Conservation (phyloP, 2,329 filamentous ascomycete species). For the Phyllosticta citrichinensis region DNA sequence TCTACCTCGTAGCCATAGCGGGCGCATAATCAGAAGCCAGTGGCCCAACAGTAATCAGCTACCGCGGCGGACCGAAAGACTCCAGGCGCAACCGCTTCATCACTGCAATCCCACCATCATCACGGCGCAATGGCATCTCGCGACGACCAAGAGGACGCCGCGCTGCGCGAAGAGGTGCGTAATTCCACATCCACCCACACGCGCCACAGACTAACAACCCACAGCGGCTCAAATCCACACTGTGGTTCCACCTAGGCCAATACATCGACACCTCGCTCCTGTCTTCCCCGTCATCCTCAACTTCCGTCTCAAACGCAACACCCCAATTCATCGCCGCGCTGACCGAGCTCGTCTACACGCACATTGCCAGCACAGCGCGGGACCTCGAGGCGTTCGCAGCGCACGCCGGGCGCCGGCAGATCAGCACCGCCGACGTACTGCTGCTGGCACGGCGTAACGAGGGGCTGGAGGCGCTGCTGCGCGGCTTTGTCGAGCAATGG, state of each 20-base stretch:
- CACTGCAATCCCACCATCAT: not conserved
- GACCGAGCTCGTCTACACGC: conserved; percentile 79
- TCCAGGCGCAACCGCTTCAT: not conserved
- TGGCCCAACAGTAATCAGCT: not conserved
- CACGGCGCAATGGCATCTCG: not conserved
- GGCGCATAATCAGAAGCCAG: not conserved
- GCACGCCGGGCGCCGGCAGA: conserved; percentile 70
- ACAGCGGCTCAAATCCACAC: conserved; percentile 39
- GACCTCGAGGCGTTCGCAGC: conserved; percentile 52
- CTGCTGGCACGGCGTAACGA: conserved; percentile 81
- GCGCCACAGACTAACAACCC: not conserved
- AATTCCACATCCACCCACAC: not conserved
- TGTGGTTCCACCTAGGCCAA: conserved; percentile 33
- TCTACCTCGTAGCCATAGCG: not conserved
- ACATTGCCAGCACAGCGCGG: conserved; percentile 58
- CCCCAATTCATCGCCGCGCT: conserved; percentile 71
- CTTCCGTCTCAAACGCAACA: conserved; percentile 65
- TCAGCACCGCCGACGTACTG: conserved; percentile 80
- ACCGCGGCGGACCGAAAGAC: not conserved
- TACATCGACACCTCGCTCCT: conserved; percentile 76
- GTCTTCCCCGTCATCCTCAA: conserved; percentile 36
- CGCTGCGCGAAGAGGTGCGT: conserved; percentile 24
- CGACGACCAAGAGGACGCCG: conserved; percentile 12
- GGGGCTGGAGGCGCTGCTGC: conserved; percentile 67
- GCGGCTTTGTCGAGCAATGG: conserved; percentile 51